phyloP scores from a whole-genome alignment of 768 basidiomycete species.

The Roridomyces roridus region DNA sequence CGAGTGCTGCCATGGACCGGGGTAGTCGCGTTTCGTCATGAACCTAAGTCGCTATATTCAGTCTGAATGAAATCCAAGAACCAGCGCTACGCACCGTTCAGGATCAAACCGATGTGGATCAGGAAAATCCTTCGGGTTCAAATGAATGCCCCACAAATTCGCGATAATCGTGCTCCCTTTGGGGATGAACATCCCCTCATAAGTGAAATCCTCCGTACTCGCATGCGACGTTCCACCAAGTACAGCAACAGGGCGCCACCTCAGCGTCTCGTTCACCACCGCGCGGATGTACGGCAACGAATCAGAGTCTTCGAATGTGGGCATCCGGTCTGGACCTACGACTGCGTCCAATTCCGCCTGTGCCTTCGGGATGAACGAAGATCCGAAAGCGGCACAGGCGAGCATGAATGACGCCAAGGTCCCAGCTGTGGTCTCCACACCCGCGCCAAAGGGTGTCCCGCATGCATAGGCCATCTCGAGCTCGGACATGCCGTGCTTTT shows the following conservation, averaged over 20 bases:
- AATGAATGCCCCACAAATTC: slow-evolving; percentile 33
- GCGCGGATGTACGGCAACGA: slow-evolving; percentile 43
- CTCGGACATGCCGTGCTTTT: slow-evolving; percentile 46
- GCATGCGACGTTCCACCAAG: slow-evolving; percentile 44
- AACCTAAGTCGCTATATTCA: slow-evolving; percentile 1
- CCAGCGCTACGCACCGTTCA: slow-evolving; percentile 7
- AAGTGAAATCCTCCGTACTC: slow-evolving; percentile 43
- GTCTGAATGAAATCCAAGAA: too few species aligned
- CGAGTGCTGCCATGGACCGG: slow-evolving; percentile 26
- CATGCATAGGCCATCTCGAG: slow-evolving; percentile 50
- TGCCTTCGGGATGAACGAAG: slow-evolving; percentile 41
- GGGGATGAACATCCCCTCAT: slow-evolving; percentile 46
- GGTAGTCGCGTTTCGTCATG: slow-evolving; percentile 24
- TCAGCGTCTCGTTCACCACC: slow-evolving; percentile 45
- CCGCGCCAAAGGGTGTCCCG: slow-evolving; percentile 52
- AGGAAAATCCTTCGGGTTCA: slow-evolving; percentile 22
- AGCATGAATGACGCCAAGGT: slow-evolving; percentile 39
- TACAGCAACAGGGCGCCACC: slow-evolving; percentile 42
- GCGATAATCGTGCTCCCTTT: slow-evolving; percentile 44
- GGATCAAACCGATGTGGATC: slow-evolving; percentile 24
- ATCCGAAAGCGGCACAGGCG: slow-evolving; percentile 24
- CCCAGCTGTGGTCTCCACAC: slow-evolving; percentile 49
- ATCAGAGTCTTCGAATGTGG: slow-evolving; percentile 41
- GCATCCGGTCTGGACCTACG: slow-evolving; percentile 43
- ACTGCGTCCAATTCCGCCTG: slow-evolving; percentile 46